phyloP scores from a whole-genome alignment of 1,139 yeast species.

The Diutina sp. region DNA sequence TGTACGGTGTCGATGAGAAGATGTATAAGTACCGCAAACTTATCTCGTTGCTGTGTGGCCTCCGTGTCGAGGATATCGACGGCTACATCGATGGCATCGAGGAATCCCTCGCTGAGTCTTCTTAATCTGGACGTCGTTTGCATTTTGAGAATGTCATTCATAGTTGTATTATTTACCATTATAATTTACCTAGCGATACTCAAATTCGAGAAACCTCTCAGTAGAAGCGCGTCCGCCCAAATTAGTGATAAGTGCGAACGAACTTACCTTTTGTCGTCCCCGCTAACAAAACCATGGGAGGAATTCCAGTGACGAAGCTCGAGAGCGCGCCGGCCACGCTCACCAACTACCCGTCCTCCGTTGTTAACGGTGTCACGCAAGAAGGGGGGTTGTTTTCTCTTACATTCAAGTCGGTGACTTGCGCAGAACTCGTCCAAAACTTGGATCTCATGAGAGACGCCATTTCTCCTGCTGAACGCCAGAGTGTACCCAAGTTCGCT shows the following conservation, averaged over 20 bases:
- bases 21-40: slow-evolving; percentile 74
- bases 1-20: slow-evolving; percentile 34
- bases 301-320: neutral
- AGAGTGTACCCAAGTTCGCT: neutral
- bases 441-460: slow-evolving; percentile 1
- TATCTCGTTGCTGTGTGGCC: slow-evolving; percentile 73
- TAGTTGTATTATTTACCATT: neutral
- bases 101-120: slow-evolving; percentile 22
- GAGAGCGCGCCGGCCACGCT: neutral
- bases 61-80: slow-evolving; percentile 70
- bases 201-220: neutral
- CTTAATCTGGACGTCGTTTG: neutral
- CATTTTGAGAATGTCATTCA: neutral
- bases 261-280: neutral
- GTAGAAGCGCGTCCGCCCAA: neutral
- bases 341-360: neutral
- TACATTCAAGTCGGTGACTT: neutral
- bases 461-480: neutral
- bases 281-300: neutral
- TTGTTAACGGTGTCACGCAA: neutral
- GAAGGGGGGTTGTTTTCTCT: slow-evolving; percentile 1
- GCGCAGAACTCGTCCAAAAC: slow-evolving; percentile 1
- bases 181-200: neutral
- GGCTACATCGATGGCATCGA: slow-evolving; percentile 37
- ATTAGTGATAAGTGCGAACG: neutral